Evolutionary conservation across 257 asterid genomes (phyloP), one percentile per base, ranked within the genome.

Genomic region (Solanum arcanum): DNA sequence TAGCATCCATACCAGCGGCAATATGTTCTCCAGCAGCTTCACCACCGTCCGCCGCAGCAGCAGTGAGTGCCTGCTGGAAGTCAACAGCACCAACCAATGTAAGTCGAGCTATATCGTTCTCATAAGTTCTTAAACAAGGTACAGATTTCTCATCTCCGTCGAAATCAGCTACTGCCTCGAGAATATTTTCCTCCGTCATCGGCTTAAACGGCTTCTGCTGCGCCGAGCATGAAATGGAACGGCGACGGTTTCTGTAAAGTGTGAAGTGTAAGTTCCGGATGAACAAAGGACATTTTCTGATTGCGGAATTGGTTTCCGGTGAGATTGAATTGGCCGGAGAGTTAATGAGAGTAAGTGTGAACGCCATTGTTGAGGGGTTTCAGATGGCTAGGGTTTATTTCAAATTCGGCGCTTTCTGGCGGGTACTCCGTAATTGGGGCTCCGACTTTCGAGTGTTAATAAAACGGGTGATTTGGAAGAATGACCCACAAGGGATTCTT

Each of bases 21-120:
- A 96, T 9, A 87, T 96, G 98, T 85, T 95, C 95, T 13, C 91
- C 92, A 44, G 99, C 98, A 6, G 97, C 94, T 41, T 86, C 93
- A 37, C 98, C 99, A 8, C 99, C 98, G 83, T 94, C 98, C 5
- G 97, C 99, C 3, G 98, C 98, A 6, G 98, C 99, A 82, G 99
- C 99, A 7, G 97, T 93, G 52, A 96, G 90, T 23, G 99, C 98
- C 87, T 95, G 99, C 89, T 92, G 92, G 86, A 89, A 92, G 52
- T 93, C 96, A 64, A 94, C 99, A 72, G 95, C 90, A 37, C 98
- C 99, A 25, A 94, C 92, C 27, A 95, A 90, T 27, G 95, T 94
- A 9, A 96, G 91, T 82, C 98, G 94, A 39, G 95, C 93, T 85
- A 93, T 87, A 87, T 94, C 94, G 86, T 94, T 94, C 89, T 96